A percentile compares a stretch with the other conserved stretches of the same genome.
Evolutionary conservation across 2,329 filamentous ascomycete species (phyloP).

Genomic region (Ceratocystis diversiconidia): DNA sequence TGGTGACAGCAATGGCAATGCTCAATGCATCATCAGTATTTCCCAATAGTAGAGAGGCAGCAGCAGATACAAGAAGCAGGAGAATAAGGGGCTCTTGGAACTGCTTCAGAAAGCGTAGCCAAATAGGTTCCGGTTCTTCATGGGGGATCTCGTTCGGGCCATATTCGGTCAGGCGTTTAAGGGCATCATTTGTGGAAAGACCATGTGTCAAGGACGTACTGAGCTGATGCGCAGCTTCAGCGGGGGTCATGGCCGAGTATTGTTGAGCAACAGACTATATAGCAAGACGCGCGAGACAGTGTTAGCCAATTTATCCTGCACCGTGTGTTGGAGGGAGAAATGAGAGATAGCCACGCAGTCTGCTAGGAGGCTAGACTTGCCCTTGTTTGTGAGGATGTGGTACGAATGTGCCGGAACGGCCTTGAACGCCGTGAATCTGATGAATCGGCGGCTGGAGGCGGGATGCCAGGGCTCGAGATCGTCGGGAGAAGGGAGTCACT

Average conservation of each 20-base stretch:
- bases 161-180: constrained; percentile 62
- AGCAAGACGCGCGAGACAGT: constrained; percentile 3
- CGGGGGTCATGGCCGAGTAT: constrained; percentile 53
- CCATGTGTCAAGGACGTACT: constrained; percentile 74
- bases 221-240: constrained; percentile 63
- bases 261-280: constrained; percentile 40
- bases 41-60: constrained; percentile 75
- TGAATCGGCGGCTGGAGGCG: constrained; percentile 19
- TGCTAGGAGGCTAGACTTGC: constrained; percentile 26
- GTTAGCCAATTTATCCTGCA: constrained; percentile 18
- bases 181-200: constrained; percentile 65
- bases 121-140: constrained; percentile 83
- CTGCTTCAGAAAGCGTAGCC: constrained; percentile 89
- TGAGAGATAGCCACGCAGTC: background rate
- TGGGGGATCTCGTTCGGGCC: constrained; percentile 91
- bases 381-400: constrained; percentile 42
- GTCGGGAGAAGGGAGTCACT: constrained; percentile 17
- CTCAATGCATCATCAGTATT: constrained; percentile 92
- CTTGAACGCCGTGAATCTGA: constrained; percentile 24
- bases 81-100: constrained; percentile 93
- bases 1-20: constrained; percentile 90
- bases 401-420: constrained; percentile 30
- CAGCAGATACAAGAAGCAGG: constrained; percentile 77
- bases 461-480: constrained; percentile 15
- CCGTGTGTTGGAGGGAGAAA: background rate